A percentile compares a stretch with the other conserved stretches of the same genome.
These are phyloP conservation scores for Gentiana dahurica DNA, from an alignment of 257 asterid genomes.

Conservation along the genomic window DNA sequence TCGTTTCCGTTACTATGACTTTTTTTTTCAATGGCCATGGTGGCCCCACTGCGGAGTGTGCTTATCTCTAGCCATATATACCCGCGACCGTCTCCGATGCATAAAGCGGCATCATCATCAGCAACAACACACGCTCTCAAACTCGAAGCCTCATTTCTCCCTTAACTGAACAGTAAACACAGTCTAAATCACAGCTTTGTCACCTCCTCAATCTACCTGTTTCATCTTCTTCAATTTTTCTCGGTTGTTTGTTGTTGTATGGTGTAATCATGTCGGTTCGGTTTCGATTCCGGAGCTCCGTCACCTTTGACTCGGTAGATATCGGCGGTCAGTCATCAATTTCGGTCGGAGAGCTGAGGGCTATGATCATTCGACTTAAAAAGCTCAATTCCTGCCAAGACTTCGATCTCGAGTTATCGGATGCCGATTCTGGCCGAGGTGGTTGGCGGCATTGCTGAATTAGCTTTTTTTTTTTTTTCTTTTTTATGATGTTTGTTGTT, in stretches of 20 bases:
- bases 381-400: slow-evolving; percentile 43
- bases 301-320: slow-evolving; percentile 45
- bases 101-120: too few species aligned
- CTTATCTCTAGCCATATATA: too few species aligned
- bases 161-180: too few species aligned
- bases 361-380: slow-evolving; percentile 35
- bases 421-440: slow-evolving; percentile 65
- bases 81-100: too few species aligned
- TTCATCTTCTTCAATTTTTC: not conserved
- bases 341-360: slow-evolving; percentile 44
- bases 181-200: too few species aligned
- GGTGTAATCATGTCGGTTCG: slow-evolving; percentile 54
- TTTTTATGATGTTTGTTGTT: not conserved
- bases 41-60: too few species aligned
- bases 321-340: slow-evolving; percentile 52
- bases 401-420: slow-evolving; percentile 70
- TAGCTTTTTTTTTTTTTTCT: not conserved
- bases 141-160: too few species aligned
- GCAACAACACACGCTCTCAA: too few species aligned
- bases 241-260: not conserved
- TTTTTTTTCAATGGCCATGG: too few species aligned
- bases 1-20: too few species aligned
- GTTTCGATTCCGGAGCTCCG: slow-evolving; percentile 74
- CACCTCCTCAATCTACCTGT: not conserved
- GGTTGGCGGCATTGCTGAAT: not conserved